Evolutionary conservation across 768 basidiomycete species (phyloP), one percentile per base, ranked within the genome.

Genomic region (Rhodotorula kratochvilovae): DNA sequence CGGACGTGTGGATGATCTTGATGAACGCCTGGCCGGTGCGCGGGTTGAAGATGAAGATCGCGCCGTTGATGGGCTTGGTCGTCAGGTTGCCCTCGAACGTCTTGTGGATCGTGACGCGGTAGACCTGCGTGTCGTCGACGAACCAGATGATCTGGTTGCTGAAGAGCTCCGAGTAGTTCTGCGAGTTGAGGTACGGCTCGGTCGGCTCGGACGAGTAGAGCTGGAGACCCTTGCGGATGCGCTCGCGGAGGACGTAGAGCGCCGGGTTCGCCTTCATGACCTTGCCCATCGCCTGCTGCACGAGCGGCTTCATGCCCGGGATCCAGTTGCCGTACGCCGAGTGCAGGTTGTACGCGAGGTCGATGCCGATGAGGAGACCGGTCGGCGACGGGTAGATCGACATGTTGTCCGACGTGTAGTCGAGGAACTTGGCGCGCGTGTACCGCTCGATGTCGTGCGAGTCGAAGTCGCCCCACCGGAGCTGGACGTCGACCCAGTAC

Each of bases 231-330:
- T 99, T 99, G 77, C 96, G 87, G 77, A 99, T 97, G 82, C 96
- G 96, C 82, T 99, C 96, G 65, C 96, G 90, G 67, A 99, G 83
- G 53, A 99, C 96, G 79, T 98, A 96, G 64, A 90, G 88, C 23
- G 96, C 96, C 35, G 96, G 96, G 78, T 99, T 98, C 63, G 96
- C 96, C 82, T 99, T 99, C 92, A 98, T 95, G 80, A 99, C 90
- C 85, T 98, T 99, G 21, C 90, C 92, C 93, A 99, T 96, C 11
- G 95, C 96, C 81, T 96, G 94, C 80, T 96, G 95, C 68, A 99
- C 89, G 71, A 99, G 85, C 10, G 94, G 94, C 82, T 98, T 98
- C 85, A 97, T 87, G 57, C 96, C 95, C 23, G 96, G 96, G 89
- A 97, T 96, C 92, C 91, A 98, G 80, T 95, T 95, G 71, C 96